Conservation (phyloP, 1,284 basidiomycete species). For the Sanghuangporus weigelae region DNA sequence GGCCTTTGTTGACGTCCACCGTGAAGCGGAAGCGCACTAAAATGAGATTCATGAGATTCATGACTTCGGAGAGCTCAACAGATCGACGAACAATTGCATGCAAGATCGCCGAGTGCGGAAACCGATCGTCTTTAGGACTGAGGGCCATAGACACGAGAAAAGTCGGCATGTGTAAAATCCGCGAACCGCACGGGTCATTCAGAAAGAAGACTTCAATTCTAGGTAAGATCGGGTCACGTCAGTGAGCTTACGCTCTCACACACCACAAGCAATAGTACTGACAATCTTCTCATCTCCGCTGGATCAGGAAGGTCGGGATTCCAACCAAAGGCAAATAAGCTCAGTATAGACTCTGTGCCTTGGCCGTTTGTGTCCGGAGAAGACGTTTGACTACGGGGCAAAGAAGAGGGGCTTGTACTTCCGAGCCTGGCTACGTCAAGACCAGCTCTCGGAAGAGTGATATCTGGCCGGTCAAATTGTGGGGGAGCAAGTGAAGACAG, state of each 20-base stretch:
- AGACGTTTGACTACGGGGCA: conserved; percentile 32
- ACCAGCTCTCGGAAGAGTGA: conserved; percentile 16
- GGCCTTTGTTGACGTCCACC: conserved; percentile 69
- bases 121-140: conserved; percentile 67
- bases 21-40: conserved; percentile 78
- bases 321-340: conserved; percentile 71
- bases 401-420: conserved; percentile 44
- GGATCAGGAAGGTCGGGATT: conserved; percentile 77
- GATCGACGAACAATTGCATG: conserved; percentile 62
- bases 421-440: conserved; percentile 10
- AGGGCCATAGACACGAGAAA: conserved; percentile 71
- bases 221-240: conserved; percentile 7
- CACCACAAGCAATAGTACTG: conserved; percentile 25
- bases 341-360: conserved; percentile 48
- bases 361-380: conserved; percentile 22
- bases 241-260: conserved; percentile 6
- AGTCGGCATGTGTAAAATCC: conserved; percentile 72
- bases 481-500: conserved; percentile 14
- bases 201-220: conserved; percentile 79
- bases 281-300: conserved; percentile 68
- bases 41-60: conserved; percentile 16
- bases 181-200: conserved; percentile 77
- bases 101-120: conserved; percentile 77
- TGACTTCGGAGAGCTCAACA: background rate
- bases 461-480: conserved; percentile 14